Evolutionary conservation across 2,329 filamentous ascomycete species (phyloP).

Genomic region (Calonectria pseudoturangicola): DNA sequence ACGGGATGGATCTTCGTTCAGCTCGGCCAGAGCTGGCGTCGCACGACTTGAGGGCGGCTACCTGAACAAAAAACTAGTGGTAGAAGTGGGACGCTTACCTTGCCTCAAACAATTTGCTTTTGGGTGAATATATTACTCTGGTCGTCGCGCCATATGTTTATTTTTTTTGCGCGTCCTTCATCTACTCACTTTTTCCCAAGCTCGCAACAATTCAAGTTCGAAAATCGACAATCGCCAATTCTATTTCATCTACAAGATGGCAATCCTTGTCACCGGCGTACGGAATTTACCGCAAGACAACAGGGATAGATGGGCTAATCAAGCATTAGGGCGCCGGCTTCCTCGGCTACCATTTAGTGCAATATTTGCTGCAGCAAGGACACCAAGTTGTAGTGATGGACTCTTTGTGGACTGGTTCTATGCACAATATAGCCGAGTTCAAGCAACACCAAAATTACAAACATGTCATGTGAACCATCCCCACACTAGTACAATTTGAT

Average conservation of each 20-base stretch:
- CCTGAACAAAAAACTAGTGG: not conserved
- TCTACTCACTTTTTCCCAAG: not conserved
- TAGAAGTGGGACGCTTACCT: not conserved
- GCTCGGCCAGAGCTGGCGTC: not conserved
- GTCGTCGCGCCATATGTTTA: not conserved
- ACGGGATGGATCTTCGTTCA: constrained; percentile 1
- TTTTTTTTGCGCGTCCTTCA: too few species aligned
- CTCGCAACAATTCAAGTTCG: not conserved
- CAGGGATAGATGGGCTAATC: constrained; percentile 2
- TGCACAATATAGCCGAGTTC: constrained; percentile 37
- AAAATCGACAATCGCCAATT: not conserved
- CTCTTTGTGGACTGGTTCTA: constrained; percentile 48
- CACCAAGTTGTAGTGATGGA: constrained; percentile 45
- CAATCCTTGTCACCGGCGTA: constrained; percentile 45
- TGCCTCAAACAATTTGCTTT: not conserved
- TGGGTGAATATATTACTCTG: not conserved
- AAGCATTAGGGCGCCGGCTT: constrained; percentile 43
- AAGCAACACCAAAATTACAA: constrained; percentile 35
- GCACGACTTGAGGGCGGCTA: not conserved
- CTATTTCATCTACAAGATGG: constrained; percentile 21
- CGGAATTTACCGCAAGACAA: not conserved
- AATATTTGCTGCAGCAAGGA: constrained; percentile 41
- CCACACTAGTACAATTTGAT: not conserved
- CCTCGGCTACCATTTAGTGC: constrained; percentile 46
- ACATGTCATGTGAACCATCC: constrained; percentile 35